These are phyloP conservation scores for Candida pini DNA, from an alignment of 805 yeast species.

Conservation along the genomic window DNA sequence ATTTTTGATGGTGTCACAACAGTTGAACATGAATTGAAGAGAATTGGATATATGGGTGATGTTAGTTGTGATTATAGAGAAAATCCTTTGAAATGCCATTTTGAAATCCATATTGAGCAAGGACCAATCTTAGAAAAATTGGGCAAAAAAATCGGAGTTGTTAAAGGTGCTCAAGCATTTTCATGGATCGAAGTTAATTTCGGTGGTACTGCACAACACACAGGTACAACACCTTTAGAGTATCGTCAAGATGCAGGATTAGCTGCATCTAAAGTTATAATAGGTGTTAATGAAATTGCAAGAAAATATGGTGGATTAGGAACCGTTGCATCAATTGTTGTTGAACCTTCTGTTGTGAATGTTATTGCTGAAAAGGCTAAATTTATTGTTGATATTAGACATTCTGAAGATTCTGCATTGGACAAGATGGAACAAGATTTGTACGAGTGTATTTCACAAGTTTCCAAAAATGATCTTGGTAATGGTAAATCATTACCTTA, in stretches of 20 bases:
- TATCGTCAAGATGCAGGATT: conserved; percentile 58
- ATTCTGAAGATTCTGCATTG: conserved; percentile 45
- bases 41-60: conserved; percentile 61
- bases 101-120: conserved; percentile 73
- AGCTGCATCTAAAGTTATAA: conserved; percentile 53
- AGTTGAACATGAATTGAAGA: conserved; percentile 47
- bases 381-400: conserved; percentile 59
- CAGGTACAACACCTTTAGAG: conserved; percentile 67
- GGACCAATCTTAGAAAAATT: conserved; percentile 64
- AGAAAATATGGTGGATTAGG: conserved; percentile 45
- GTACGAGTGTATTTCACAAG: conserved; percentile 33
- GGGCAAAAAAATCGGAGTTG: conserved; percentile 55
- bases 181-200: conserved; percentile 56
- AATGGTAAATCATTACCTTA: conserved; percentile 23
- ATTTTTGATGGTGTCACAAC: conserved; percentile 46
- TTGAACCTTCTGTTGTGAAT: conserved; percentile 58
- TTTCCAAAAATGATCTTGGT: conserved; percentile 33
- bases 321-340: conserved; percentile 52
- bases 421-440: conserved; percentile 33
- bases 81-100: conserved; percentile 61
- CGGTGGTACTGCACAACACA: conserved; percentile 61
- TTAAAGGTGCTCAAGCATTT: conserved; percentile 61
- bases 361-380: conserved; percentile 60
- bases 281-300: conserved; percentile 52
- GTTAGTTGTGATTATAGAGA: conserved; percentile 40